A percentile compares a stretch with the other conserved stretches of the same genome.
Conservation (phyloP, 2,329 filamentous ascomycete genomes). For the Aspergillus niger region DNA sequence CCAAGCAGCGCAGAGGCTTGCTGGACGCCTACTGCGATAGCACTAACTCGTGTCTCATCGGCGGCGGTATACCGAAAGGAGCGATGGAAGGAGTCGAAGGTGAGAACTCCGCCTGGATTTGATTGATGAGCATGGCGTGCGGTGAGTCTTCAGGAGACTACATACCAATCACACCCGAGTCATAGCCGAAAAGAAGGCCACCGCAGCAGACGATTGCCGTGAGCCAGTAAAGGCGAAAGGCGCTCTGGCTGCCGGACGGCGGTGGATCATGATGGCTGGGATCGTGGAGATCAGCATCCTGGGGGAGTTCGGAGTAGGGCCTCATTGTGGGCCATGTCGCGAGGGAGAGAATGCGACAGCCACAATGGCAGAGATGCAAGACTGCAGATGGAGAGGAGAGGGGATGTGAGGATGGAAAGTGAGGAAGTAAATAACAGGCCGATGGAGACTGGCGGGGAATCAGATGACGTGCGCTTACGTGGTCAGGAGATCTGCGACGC, state of each 20-base stretch:
- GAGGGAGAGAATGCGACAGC: background rate
- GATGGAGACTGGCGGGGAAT: background rate
- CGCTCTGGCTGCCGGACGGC: constrained; percentile 32
- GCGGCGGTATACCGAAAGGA: constrained; percentile 46
- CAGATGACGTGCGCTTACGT: constrained; percentile 11
- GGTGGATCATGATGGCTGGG: constrained; percentile 17
- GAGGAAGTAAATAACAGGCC: background rate
- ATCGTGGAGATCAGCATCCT: constrained; percentile 13
- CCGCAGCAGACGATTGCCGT: constrained; percentile 55
- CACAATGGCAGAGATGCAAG: background rate
- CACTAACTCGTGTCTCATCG: constrained; percentile 47
- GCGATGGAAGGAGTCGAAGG: constrained; percentile 47
- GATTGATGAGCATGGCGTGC: background rate
- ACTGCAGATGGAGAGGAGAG: background rate
- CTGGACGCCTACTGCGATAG: constrained; percentile 55
- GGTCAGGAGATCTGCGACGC: background rate
- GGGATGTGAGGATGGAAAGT: background rate
- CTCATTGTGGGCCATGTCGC: constrained; percentile 11
- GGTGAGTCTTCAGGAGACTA: background rate
- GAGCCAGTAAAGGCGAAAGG: constrained; percentile 54
- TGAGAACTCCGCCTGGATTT: constrained; percentile 48
- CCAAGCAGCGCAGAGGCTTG: constrained; percentile 57
- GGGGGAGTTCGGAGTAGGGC: constrained; percentile 13
- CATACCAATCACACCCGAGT: constrained; percentile 48
- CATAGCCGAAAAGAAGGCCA: constrained; percentile 49